Evolutionary conservation across 768 basidiomycete species (phyloP).

Genomic region (Lactarius vividus): DNA sequence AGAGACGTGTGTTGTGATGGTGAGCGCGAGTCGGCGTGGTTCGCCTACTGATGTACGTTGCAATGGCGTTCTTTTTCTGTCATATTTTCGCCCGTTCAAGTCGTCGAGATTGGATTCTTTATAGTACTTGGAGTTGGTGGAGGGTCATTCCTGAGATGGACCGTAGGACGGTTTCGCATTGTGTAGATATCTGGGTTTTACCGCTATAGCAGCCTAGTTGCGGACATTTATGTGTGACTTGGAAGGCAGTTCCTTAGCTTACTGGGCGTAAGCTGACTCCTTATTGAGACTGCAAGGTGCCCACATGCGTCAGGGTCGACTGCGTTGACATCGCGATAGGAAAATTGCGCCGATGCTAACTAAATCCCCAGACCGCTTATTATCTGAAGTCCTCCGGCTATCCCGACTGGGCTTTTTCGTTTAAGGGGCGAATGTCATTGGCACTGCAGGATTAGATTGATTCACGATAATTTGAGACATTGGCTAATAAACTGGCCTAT

Average conservation of each 20-base stretch:
- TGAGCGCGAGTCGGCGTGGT: slow-evolving; percentile 44
- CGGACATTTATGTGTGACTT: neutral
- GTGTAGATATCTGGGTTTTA: neutral
- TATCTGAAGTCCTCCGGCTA: too few species aligned
- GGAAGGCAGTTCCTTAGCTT: neutral
- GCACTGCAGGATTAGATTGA: neutral
- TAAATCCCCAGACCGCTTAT: too few species aligned
- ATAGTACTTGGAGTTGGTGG: neutral
- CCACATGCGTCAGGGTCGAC: too few species aligned
- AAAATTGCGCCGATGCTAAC: too few species aligned
- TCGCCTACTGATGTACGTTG: slow-evolving; percentile 15
- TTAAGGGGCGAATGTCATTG: too few species aligned
- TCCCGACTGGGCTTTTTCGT: too few species aligned
- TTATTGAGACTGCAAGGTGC: too few species aligned
- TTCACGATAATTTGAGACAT: neutral
- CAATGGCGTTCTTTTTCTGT: slow-evolving; percentile 4
- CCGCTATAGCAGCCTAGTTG: neutral
- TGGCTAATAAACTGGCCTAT: neutral
- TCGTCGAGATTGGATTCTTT: neutral
- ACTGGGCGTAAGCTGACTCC: too few species aligned
- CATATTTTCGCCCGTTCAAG: neutral
- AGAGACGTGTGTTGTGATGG: slow-evolving; percentile 42
- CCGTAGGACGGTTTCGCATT: neutral
- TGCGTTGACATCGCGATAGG: too few species aligned
- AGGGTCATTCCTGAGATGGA: neutral